A percentile compares a stretch with the other conserved stretches of the same genome.
Evolutionary conservation across 2,329 filamentous ascomycete genomes (phyloP).

Genomic region (Verticillium isaacii): DNA sequence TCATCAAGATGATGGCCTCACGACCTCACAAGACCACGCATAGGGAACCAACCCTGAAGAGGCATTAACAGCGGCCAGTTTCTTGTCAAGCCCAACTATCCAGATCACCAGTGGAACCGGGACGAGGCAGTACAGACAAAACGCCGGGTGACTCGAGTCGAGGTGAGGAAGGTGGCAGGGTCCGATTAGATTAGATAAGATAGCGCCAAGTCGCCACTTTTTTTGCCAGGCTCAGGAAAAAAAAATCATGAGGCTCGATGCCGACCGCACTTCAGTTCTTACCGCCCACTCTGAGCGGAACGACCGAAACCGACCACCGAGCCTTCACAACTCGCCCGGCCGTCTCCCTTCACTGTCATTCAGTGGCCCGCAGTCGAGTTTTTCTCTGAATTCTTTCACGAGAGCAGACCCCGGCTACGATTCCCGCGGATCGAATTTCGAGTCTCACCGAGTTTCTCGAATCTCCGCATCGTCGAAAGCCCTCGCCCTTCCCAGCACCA

Average conservation of each 20-base stretch:
- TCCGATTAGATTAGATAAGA: background rate
- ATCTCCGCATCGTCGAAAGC: conserved; percentile 3
- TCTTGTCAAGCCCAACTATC: too few species aligned
- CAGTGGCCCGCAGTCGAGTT: background rate
- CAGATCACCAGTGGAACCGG: too few species aligned
- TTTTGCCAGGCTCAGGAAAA: background rate
- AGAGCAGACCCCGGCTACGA: background rate
- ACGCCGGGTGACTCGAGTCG: too few species aligned
- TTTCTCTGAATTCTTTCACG: background rate
- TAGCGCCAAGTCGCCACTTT: background rate
- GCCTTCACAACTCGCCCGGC: background rate
- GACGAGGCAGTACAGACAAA: too few species aligned
- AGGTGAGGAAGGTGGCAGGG: background rate
- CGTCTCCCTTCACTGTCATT: background rate
- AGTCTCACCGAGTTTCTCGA: background rate
- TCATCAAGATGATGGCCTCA: too few species aligned
- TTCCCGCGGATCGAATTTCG: background rate
- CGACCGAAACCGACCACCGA: background rate
- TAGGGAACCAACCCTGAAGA: too few species aligned
- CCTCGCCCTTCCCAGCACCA: background rate
- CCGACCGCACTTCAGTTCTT: background rate
- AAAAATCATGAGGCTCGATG: background rate
- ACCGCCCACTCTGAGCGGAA: background rate
- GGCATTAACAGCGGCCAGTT: too few species aligned
- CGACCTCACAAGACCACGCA: too few species aligned